Conservation (phyloP, 768 basidiomycete genomes). For the Rhizopogon sp. region DNA sequence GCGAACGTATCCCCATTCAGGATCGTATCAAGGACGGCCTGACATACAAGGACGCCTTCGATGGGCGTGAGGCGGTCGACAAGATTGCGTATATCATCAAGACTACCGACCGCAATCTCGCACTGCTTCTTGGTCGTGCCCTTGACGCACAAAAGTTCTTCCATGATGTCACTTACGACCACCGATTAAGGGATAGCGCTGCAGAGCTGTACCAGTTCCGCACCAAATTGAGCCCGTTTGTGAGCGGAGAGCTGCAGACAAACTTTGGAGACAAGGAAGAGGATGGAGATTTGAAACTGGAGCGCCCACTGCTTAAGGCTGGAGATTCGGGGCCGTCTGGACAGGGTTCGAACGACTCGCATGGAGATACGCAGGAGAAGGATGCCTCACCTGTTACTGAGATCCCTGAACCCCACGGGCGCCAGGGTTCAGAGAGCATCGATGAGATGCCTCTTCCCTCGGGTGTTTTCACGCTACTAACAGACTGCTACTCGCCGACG, state of each 20-base stretch:
- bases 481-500: conserved; percentile 97
- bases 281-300: conserved; percentile 24
- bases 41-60: conserved; percentile 94
- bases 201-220: conserved; percentile 93
- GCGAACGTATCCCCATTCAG: conserved; percentile 65
- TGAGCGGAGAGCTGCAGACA: conserved; percentile 61
- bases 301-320: conserved; percentile 6
- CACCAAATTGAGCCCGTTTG: conserved; percentile 80
- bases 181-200: conserved; percentile 84
- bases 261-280: conserved; percentile 29
- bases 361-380: conserved; percentile 17
- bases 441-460: conserved; percentile 77
- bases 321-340: conserved; percentile 19
- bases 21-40: conserved; percentile 93
- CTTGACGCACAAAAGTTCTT: conserved; percentile 98
- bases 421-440: conserved; percentile 38
- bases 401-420: conserved; percentile 13
- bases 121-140: conserved; percentile 90
- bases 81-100: conserved; percentile 98
- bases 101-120: conserved; percentile 95
- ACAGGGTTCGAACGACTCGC: conserved; percentile 30
- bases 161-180: conserved; percentile 98
- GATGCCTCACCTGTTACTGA: conserved; percentile 24
- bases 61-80: conserved; percentile 95
- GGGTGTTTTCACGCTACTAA: conserved; percentile 93